These are phyloP conservation scores for Triangularia setosa DNA, from an alignment of 2,329 filamentous ascomycete species.

Conservation along the genomic window DNA sequence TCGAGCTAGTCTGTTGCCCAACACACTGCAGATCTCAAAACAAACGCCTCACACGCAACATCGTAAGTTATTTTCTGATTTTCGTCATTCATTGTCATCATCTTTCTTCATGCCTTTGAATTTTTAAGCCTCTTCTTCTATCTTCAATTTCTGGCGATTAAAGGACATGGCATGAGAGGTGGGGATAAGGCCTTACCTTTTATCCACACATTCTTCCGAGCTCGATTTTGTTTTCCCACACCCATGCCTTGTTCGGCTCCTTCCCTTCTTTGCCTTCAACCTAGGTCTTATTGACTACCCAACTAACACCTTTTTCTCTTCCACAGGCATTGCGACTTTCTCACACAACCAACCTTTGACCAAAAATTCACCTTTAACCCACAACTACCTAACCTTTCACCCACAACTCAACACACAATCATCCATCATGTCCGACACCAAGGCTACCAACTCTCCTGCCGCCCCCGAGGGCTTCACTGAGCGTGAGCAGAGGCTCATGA, in stretches of 20 bases:
- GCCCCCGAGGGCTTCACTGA: neutral
- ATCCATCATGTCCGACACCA: neutral
- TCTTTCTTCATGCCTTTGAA: neutral
- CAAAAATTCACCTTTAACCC: neutral
- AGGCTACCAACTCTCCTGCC: neutral
- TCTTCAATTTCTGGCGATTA: no score
- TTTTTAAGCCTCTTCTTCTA: no score
- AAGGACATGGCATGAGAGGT: no score
- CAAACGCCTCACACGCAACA: neutral
- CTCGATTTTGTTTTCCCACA: no score
- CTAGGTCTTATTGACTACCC: no score
- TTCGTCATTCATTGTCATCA: neutral
- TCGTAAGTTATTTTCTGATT: neutral
- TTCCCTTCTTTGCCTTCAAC: no score
- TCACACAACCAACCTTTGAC: no score
- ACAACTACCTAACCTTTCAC: neutral
- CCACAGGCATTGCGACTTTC: no score
- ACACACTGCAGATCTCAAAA: neutral
- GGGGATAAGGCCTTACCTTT: no score
- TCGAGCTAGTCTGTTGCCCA: neutral
- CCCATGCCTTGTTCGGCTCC: no score
- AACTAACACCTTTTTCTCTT: no score
- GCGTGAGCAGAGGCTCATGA: constrained; percentile 6
- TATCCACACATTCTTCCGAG: no score
- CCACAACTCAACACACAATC: neutral